phyloP scores from a whole-genome alignment of 805 yeast species.

The Yamadazyma scolyti region DNA sequence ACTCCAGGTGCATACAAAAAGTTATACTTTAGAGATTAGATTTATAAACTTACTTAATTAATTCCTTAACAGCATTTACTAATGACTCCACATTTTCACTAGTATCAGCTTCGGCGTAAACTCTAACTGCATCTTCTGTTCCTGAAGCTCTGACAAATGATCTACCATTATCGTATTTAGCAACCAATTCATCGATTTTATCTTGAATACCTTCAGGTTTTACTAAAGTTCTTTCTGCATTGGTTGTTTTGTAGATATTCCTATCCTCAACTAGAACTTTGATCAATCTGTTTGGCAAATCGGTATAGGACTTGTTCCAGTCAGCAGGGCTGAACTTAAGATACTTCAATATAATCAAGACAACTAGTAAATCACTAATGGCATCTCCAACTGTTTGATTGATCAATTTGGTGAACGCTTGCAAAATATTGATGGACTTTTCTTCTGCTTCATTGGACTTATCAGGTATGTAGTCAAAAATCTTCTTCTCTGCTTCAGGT shows the following conservation, averaged over 20 bases:
- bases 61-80: conserved; percentile 20
- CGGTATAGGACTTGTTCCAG: conserved; percentile 78
- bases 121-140: conserved; percentile 95
- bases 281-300: conserved; percentile 80
- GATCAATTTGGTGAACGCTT: conserved; percentile 64
- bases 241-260: conserved; percentile 71
- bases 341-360: conserved; percentile 58
- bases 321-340: conserved; percentile 55
- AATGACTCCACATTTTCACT: conserved; percentile 26
- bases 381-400: conserved; percentile 99
- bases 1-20: conserved; percentile 83
- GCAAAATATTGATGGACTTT: conserved; percentile 51
- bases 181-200: conserved; percentile 63
- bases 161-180: conserved; percentile 58
- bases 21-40: conserved; percentile 20
- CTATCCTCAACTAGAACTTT: conserved; percentile 86
- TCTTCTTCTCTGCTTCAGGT: conserved; percentile 37
- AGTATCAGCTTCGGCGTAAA: conserved; percentile 82
- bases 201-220: conserved; percentile 77
- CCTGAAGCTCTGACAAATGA: conserved; percentile 97
- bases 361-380: conserved; percentile 82
- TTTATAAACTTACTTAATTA: conserved; percentile 12
- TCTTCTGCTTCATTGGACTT: conserved; percentile 42
- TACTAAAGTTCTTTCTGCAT: conserved; percentile 81
- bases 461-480: conserved; percentile 22